Percentiles rank a stretch among this genome's conserved stretches.
phyloP scores from a whole-genome alignment of 2,329 filamentous ascomycete genomes.

The Aureobasidium sp. region DNA sequence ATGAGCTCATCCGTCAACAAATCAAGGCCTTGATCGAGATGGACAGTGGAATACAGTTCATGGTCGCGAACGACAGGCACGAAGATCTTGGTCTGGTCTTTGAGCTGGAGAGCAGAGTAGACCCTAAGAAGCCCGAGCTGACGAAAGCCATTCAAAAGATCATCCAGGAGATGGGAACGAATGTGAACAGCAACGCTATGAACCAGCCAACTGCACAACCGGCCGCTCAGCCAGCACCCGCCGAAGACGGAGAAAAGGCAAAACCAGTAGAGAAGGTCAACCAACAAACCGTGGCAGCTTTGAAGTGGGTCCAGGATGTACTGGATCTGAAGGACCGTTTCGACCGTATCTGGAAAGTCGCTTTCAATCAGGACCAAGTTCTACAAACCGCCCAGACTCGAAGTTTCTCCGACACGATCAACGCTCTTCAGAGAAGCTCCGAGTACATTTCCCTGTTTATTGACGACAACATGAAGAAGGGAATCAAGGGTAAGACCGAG shows the following conservation, averaged over 20 bases:
- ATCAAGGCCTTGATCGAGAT: conserved; percentile 75
- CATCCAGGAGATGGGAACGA: conserved; percentile 68
- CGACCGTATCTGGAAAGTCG: conserved; percentile 63
- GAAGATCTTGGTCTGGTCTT: conserved; percentile 77
- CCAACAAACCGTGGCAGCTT: conserved; percentile 75
- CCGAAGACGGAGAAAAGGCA: conserved; percentile 43
- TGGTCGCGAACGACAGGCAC: conserved; percentile 83
- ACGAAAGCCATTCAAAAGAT: conserved; percentile 63
- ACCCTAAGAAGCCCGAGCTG: conserved; percentile 61
- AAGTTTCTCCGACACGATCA: conserved; percentile 91
- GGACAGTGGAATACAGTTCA: conserved; percentile 76
- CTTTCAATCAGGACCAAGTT: conserved; percentile 66
- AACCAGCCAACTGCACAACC: conserved; percentile 43
- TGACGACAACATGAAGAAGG: conserved; percentile 90
- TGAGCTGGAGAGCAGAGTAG: conserved; percentile 67
- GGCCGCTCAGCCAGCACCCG: conserved; percentile 46
- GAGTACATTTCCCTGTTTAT: conserved; percentile 96
- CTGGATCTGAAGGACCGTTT: conserved; percentile 81
- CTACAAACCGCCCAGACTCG: conserved; percentile 75
- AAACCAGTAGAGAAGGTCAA: conserved; percentile 48
- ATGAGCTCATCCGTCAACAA: conserved; percentile 68
- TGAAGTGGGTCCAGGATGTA: conserved; percentile 94
- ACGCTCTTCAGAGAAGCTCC: conserved; percentile 69
- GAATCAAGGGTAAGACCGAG: conserved; percentile 87
- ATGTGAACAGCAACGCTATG: conserved; percentile 64